These are phyloP conservation scores for Cercospora sp. DNA, from an alignment of 2,329 filamentous ascomycete species.

Conservation along the genomic window DNA sequence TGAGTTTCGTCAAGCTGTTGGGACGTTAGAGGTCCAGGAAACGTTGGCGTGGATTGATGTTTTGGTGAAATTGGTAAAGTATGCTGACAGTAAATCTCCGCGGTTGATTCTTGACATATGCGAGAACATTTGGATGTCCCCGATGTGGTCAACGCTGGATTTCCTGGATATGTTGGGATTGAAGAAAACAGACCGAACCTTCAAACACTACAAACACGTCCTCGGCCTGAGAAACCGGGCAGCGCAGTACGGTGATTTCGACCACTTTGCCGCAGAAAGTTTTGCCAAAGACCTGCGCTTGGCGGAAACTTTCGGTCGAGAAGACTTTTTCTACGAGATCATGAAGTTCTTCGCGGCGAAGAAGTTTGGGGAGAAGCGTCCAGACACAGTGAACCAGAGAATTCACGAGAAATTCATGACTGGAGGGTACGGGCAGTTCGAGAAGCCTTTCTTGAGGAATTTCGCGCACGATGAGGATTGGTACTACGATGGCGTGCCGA, in stretches of 20 bases:
- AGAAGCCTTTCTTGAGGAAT: neutral
- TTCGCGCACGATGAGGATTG: neutral
- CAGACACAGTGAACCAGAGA: neutral
- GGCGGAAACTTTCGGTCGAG: neutral
- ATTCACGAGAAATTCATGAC: conserved; percentile 2
- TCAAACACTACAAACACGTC: neutral
- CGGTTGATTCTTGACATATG: neutral
- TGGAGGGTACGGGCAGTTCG: conserved; percentile 3
- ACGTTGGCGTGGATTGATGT: conserved; percentile 6
- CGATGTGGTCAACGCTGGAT: neutral
- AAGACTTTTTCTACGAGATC: conserved; percentile 1
- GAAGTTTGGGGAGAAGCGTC: neutral
- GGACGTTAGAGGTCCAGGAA: neutral
- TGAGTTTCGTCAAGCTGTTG: conserved; percentile 1
- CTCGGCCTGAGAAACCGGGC: neutral
- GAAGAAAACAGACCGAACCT: neutral
- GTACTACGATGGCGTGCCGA: neutral
- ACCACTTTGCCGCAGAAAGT: neutral
- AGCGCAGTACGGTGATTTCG: neutral
- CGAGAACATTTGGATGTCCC: neutral
- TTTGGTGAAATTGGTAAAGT: neutral
- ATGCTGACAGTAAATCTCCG: neutral
- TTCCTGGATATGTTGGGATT: neutral
- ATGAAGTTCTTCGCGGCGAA: neutral
- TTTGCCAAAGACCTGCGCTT: neutral